Evolutionary conservation across 179 eudicot species (phyloP).

Genomic region (Silene noctiflora): DNA sequence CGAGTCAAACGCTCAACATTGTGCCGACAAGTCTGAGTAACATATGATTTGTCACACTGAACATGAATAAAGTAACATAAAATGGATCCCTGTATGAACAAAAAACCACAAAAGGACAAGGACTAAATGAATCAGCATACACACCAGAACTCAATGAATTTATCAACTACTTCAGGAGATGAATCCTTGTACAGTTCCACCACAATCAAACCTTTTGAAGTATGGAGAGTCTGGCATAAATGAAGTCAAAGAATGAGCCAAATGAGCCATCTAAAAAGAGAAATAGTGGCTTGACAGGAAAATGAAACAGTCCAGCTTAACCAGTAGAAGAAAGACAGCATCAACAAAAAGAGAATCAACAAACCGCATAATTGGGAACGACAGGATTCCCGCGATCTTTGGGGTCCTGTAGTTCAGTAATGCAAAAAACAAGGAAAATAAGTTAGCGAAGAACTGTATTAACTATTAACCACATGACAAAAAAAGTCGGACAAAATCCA

Average conservation of each 20-base stretch:
- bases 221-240: constrained; percentile 51
- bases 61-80: not conserved
- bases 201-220: constrained; percentile 81
- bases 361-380: constrained; percentile 85
- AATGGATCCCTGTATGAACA: not conserved
- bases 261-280: constrained; percentile 10
- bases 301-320: not conserved
- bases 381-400: constrained; percentile 40
- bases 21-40: too few species aligned
- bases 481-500: too few species aligned
- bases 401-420: constrained; percentile 3
- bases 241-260: constrained; percentile 9
- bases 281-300: not conserved
- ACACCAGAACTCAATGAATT: constrained; percentile 78
- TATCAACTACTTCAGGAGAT: constrained; percentile 77
- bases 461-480: too few species aligned
- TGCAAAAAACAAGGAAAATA: not conserved
- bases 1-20: too few species aligned
- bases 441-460: constrained; percentile 10
- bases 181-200: constrained; percentile 84
- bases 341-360: constrained; percentile 23
- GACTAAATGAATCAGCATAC: constrained; percentile 23
- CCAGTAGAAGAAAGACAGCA: not conserved
- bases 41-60: too few species aligned
- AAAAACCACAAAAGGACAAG: not conserved